phyloP scores from a whole-genome alignment of 2,329 filamentous ascomycete genomes.

The Sporothrix inflata region DNA sequence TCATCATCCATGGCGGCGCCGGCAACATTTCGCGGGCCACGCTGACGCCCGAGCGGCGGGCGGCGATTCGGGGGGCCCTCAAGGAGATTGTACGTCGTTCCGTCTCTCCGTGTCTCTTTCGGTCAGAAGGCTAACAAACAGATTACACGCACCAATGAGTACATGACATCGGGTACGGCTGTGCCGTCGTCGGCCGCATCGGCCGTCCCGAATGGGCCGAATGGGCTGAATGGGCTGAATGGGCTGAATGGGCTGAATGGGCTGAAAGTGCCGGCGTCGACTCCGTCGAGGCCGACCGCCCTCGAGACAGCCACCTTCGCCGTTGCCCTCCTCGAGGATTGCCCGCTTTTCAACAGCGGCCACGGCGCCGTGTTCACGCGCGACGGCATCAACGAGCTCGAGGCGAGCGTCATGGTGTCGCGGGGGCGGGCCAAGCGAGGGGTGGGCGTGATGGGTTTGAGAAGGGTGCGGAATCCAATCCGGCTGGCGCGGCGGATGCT shows the following conservation, averaged over 20 bases:
- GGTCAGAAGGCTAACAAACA: constrained; percentile 34
- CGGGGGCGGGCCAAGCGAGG: constrained; percentile 73
- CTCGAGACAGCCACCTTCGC: constrained; percentile 76
- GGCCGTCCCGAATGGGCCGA: background rate
- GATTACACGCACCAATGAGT: constrained; percentile 51
- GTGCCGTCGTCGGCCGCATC: background rate
- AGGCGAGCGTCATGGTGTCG: constrained; percentile 85
- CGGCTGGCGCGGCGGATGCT: constrained; percentile 72
- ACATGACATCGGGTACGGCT: constrained; percentile 47
- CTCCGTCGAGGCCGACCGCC: constrained; percentile 54
- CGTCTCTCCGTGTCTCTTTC: background rate
- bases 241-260: too few relatives aligned
- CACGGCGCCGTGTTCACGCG: constrained; percentile 86
- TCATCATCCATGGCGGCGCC: constrained; percentile 75
- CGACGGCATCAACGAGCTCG: constrained; percentile 81
- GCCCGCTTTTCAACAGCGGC: constrained; percentile 81
- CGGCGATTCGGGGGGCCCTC: constrained; percentile 62
- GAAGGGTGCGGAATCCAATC: constrained; percentile 78
- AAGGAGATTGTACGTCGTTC: constrained; percentile 56
- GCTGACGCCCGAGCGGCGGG: constrained; percentile 61
- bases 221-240: background rate
- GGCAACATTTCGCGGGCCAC: constrained; percentile 67
- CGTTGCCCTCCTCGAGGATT: constrained; percentile 75
- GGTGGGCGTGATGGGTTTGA: constrained; percentile 74
- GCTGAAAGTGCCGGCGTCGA: background rate